Percentiles rank a stretch among this genome's conserved stretches.
phyloP scores from a whole-genome alignment of 768 basidiomycete genomes.

The Cystobasidium onofrii region DNA sequence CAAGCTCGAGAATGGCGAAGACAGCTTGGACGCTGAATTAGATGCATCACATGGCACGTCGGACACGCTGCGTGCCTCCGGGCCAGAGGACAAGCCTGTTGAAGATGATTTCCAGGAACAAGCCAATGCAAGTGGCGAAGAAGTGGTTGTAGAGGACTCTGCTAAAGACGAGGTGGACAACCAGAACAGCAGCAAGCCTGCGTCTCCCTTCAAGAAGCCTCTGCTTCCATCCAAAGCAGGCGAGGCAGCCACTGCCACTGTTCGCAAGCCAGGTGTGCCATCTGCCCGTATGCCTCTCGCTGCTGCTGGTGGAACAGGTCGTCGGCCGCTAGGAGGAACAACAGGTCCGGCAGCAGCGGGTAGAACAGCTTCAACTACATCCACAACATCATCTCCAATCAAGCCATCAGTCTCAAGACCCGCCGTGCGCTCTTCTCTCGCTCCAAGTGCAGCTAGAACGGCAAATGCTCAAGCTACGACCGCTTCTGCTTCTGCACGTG shows the following conservation, averaged over 20 bases:
- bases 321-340: not conserved
- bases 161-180: not conserved
- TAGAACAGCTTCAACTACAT: not conserved
- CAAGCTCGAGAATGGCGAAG: not conserved
- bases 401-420: not conserved
- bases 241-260: not conserved
- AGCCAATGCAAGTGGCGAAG: not conserved
- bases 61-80: not conserved
- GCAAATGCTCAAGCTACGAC: conserved; percentile 4
- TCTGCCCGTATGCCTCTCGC: not conserved
- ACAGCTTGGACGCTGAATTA: not conserved
- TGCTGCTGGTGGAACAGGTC: not conserved
- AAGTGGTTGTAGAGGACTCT: not conserved
- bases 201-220: not conserved
- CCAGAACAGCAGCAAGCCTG: not conserved
- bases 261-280: not conserved
- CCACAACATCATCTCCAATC: not conserved
- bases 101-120: not conserved
- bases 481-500: conserved; percentile 11
- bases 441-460: not conserved
- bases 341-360: conserved; percentile 3
- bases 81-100: not conserved
- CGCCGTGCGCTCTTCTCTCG: not conserved
- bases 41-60: not conserved
- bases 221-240: not conserved